Conservation (phyloP, 2,329 filamentous ascomycete genomes). For the Paraphaeosphaeria sporulosa region DNA sequence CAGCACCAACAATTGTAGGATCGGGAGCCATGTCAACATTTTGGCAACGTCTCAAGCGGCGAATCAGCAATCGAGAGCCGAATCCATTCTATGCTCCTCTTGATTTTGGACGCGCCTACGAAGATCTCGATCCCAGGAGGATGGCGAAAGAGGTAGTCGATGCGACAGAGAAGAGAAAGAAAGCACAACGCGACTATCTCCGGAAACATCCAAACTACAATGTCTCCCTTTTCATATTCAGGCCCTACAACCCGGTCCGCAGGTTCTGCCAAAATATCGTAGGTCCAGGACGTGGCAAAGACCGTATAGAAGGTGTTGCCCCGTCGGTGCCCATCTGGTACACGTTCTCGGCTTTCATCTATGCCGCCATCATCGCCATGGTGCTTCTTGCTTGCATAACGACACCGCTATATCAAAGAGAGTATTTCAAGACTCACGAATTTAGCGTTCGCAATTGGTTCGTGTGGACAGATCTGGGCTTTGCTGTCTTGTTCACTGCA, state of each 20-base stretch:
- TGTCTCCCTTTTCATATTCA: conserved; percentile 87
- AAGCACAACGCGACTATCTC: conserved; percentile 90
- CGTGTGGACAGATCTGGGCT: conserved; percentile 89
- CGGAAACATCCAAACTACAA: conserved; percentile 90
- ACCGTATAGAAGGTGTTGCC: conserved; percentile 87
- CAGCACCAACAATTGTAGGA: conserved; percentile 56
- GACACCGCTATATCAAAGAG: conserved; percentile 90
- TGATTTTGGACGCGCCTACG: conserved; percentile 72
- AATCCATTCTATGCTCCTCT: conserved; percentile 95
- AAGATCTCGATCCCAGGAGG: conserved; percentile 81
- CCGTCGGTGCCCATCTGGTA: conserved; percentile 94
- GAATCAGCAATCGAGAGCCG: conserved; percentile 73
- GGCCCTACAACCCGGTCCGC: conserved; percentile 77
- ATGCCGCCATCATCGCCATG: conserved; percentile 94
- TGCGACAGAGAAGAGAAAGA: conserved; percentile 81
- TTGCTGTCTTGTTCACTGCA: conserved; percentile 83
- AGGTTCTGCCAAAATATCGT: conserved; percentile 88
- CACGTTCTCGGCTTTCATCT: conserved; percentile 90
- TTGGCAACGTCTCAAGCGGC: conserved; percentile 67
- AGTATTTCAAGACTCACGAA: conserved; percentile 73
- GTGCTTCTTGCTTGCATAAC: conserved; percentile 95
- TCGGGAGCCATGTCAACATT: conserved; percentile 66
- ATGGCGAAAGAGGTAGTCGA: conserved; percentile 92
- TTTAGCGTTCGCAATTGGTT: conserved; percentile 84
- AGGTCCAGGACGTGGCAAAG: conserved; percentile 84